Conservation (phyloP, 768 basidiomycete genomes). For the Hemileccinum impolitum region DNA sequence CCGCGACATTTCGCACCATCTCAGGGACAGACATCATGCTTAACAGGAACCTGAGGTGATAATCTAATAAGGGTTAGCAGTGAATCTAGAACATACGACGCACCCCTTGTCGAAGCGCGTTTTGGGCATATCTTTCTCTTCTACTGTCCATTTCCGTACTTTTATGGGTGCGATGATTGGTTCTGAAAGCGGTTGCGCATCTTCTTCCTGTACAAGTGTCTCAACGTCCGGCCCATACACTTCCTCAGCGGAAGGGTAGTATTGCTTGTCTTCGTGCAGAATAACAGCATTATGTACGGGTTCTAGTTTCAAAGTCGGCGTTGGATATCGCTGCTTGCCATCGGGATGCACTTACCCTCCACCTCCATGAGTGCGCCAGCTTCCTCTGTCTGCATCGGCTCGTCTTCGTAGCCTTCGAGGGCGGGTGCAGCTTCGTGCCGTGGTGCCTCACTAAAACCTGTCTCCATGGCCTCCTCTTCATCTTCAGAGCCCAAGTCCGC, state of each 20-base stretch:
- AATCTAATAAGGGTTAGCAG: conserved; percentile 6
- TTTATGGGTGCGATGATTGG: conserved; percentile 96
- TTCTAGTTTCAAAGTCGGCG: conserved; percentile 41
- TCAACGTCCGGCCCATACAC: conserved; percentile 94
- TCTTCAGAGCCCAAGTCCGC: conserved; percentile 87
- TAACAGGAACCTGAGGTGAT: conserved; percentile 72
- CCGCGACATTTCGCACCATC: conserved; percentile 93
- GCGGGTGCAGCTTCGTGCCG: conserved; percentile 45
- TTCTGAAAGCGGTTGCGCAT: conserved; percentile 90
- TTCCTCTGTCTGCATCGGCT: conserved; percentile 51
- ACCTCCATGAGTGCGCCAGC: conserved; percentile 79
- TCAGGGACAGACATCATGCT: conserved; percentile 90
- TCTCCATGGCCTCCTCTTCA: conserved; percentile 53
- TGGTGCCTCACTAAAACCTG: conserved; percentile 41
- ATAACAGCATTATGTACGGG: conserved; percentile 80
- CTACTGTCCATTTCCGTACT: conserved; percentile 89
- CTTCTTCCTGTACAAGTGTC: conserved; percentile 97
- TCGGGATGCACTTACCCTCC: conserved; percentile 53
- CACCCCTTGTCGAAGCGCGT: conserved; percentile 98
- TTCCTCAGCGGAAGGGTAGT: conserved; percentile 90
- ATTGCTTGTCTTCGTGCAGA: conserved; percentile 96
- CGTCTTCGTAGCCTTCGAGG: conserved; percentile 84
- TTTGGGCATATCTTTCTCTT: conserved; percentile 93
- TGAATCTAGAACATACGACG: conserved; percentile 24
- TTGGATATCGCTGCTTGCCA: not conserved